A percentile compares a stretch with the other conserved stretches of the same genome.
Evolutionary conservation across 2,329 filamentous ascomycete species (phyloP).

Genomic region (Hymenoscyphus repandus): DNA sequence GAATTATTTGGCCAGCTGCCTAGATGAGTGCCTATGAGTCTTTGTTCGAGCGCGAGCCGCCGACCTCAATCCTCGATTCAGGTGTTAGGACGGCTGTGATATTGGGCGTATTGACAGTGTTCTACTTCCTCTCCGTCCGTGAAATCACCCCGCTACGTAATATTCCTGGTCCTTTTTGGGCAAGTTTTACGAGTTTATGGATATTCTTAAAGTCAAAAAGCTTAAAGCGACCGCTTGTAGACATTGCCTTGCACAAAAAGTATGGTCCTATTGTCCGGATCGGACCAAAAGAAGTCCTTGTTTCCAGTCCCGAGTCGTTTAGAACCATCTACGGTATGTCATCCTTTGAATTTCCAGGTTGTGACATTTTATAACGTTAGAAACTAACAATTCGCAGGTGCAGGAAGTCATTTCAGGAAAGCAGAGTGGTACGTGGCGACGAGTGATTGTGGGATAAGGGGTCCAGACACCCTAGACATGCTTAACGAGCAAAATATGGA

Average conservation of each 20-base stretch:
- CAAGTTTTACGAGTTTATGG: slow-evolving; percentile 41
- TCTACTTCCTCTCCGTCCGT: too few species aligned
- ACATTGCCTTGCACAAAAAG: slow-evolving; percentile 35
- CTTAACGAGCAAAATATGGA: slow-evolving; percentile 12
- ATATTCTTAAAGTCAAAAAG: slow-evolving; percentile 31
- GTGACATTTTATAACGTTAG: too few species aligned
- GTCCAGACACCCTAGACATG: slow-evolving; percentile 8
- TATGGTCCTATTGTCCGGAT: slow-evolving; percentile 47
- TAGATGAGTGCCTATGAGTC: too few species aligned
- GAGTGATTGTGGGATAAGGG: slow-evolving; percentile 5
- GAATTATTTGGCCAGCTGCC: too few species aligned
- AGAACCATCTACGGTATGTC: slow-evolving; percentile 12
- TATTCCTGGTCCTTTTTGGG: slow-evolving; percentile 41
- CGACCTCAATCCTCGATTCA: too few species aligned
- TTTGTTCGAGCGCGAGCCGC: too few species aligned
- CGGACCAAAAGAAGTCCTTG: slow-evolving; percentile 43
- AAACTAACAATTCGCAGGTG: too few species aligned
- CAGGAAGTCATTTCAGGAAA: slow-evolving; percentile 10
- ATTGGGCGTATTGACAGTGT: too few species aligned
- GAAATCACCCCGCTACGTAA: slow-evolving; percentile 28
- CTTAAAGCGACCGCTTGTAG: slow-evolving; percentile 10
- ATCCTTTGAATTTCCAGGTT: too few species aligned
- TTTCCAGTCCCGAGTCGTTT: slow-evolving; percentile 36
- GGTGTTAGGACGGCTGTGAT: too few species aligned
- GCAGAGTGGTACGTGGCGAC: slow-evolving; percentile 10